These are phyloP conservation scores for Sistotremastrum niveocremeum DNA, from an alignment of 768 basidiomycete genomes.

Conservation along the genomic window DNA sequence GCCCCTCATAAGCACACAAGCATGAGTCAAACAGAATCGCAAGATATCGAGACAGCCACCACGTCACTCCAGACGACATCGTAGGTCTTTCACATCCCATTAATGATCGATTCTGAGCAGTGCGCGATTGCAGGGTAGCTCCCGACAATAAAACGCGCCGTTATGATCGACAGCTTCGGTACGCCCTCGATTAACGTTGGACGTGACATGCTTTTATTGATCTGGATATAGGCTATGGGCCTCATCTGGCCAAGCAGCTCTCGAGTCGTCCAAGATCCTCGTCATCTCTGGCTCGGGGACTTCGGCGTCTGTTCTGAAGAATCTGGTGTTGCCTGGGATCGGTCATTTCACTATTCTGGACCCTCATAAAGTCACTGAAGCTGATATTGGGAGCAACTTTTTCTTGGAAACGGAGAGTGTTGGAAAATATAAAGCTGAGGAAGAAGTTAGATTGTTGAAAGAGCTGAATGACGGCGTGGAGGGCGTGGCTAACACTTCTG, in stretches of 20 bases:
- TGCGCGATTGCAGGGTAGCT: constrained; percentile 18
- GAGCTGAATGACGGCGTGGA: constrained; percentile 87
- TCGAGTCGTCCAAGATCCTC: constrained; percentile 73
- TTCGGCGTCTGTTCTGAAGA: constrained; percentile 84
- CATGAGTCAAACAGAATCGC: constrained; percentile 19
- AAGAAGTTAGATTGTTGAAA: constrained; percentile 59
- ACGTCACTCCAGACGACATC: constrained; percentile 19
- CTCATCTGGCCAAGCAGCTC: constrained; percentile 75
- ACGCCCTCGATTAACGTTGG: constrained; percentile 8
- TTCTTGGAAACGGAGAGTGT: constrained; percentile 73
- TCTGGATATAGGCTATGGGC: constrained; percentile 69
- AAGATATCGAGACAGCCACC: constrained; percentile 34
- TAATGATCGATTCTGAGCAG: constrained; percentile 18
- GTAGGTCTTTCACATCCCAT: constrained; percentile 14
- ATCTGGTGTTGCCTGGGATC: constrained; percentile 90
- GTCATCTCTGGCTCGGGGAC: constrained; percentile 74
- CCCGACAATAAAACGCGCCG: constrained; percentile 82
- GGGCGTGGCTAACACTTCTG: constrained; percentile 45
- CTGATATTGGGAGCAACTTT: constrained; percentile 93
- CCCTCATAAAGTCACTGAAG: constrained; percentile 37
- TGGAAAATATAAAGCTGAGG: constrained; percentile 64
- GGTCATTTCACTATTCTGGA: constrained; percentile 94
- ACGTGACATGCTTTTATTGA: not conserved
- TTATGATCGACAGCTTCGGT: constrained; percentile 94
- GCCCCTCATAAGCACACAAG: no score